Evolutionary conservation across 2,329 filamentous ascomycete genomes (phyloP), one percentile per base, ranked within the genome.

Genomic region (Paraconiothyrium brasiliense): DNA sequence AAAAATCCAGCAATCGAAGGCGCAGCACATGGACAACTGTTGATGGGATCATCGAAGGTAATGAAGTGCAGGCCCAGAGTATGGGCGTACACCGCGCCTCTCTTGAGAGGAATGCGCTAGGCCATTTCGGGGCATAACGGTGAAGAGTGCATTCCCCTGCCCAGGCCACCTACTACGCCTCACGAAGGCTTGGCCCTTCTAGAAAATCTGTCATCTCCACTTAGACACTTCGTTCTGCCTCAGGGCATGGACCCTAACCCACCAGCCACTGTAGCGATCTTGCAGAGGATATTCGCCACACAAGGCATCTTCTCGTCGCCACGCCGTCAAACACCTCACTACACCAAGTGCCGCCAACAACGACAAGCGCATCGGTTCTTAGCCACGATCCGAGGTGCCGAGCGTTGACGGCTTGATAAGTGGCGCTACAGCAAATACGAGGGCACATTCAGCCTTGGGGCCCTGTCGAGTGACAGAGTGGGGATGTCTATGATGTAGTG

Each of bases 401-500:
- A 32, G 54, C 11, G 27, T 56, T 47, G 54, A 56, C 27, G 20
- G 32, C 13, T 27, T 3, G 39, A 47, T 35, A 16, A 11, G n/a
- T 46, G 30, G 54, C 43, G 54, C 10, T 34, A 16, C 6, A 49
- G 22, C 6, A 10, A 54, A 49, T 58, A 58, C 54, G 54, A 49
- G 27, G n/a, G 14, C 24, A 9, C 32, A 58, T 54, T 54, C 48
- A 43, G 59, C 59, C 59, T 61, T 20, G 59, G 48, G 54, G 44
- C 34, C 35, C 35, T 30, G 35, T 43, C n/a, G 13, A 43, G 5
- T 10, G 35, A 11, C 50, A 22, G 7, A 54, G 13, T 41, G 37
- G 54, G n/a, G 13, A 47, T 7, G 49, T 58, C 59, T 58, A 58
- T 61, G 59, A 61, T 58, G 55, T 32, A 46, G 46, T 50, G 41